A percentile compares a stretch with the other conserved stretches of the same genome.
Conservation (phyloP, 2,329 filamentous ascomycete genomes). For the Claviceps lovelessii region DNA sequence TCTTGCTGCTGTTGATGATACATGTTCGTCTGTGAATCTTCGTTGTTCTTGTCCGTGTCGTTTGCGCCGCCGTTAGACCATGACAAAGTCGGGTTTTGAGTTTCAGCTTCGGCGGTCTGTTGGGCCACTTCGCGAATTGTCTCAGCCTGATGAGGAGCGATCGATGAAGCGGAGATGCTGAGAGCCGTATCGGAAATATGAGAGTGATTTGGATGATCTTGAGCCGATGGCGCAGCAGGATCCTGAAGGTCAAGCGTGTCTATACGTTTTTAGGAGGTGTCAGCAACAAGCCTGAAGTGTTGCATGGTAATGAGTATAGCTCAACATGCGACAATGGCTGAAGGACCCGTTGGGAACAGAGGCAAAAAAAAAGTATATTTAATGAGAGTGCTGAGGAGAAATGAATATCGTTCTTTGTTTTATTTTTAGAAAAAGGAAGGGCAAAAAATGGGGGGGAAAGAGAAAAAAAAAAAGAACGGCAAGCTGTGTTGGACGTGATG, state of each 20-base stretch:
- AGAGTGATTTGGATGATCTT: conserved; percentile 48
- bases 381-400: neutral
- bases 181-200: conserved; percentile 22
- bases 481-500: neutral
- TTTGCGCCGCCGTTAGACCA: conserved; percentile 29
- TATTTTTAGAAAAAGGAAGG: neutral
- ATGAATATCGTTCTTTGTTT: neutral
- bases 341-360: neutral
- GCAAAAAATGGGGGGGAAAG: too few relatives aligned
- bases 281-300: conserved; percentile 1
- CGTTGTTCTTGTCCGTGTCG: conserved; percentile 24
- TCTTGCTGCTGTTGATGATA: conserved; percentile 32
- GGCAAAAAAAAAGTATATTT: neutral
- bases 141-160: conserved; percentile 73
- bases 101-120: conserved; percentile 60
- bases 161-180: conserved; percentile 27
- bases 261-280: conserved; percentile 20
- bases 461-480: neutral
- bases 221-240: conserved; percentile 64
- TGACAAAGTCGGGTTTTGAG: conserved; percentile 47
- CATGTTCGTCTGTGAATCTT: conserved; percentile 28
- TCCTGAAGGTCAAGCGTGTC: conserved; percentile 94
- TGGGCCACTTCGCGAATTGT: conserved; percentile 68
- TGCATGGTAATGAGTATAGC: neutral
- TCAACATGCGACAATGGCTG: neutral